phyloP scores from a whole-genome alignment of 371 early-diverging fungal species.

The Sanchytrium tribonematis region DNA sequence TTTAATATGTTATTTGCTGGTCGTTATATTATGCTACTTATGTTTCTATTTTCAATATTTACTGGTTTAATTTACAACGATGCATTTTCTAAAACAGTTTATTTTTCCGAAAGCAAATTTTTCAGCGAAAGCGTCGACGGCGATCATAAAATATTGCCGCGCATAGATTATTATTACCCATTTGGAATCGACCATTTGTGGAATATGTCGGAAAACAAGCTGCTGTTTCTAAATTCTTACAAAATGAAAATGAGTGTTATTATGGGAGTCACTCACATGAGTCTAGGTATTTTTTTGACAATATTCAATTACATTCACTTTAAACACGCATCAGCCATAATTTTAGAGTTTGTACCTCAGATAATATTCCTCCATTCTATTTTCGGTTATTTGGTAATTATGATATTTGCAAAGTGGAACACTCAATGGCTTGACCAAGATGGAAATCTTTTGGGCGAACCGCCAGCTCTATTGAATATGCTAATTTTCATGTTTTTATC shows the following conservation, averaged over 20 bases:
- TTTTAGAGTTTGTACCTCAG: slow-evolving; percentile 77
- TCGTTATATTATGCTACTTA: slow-evolving; percentile 84
- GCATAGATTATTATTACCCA: slow-evolving; percentile 13
- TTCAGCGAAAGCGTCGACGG: not conserved
- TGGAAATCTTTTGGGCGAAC: slow-evolving; percentile 31
- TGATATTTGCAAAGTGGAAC: slow-evolving; percentile 93
- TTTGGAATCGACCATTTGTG: slow-evolving; percentile 54
- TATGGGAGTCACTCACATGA: slow-evolving; percentile 93
- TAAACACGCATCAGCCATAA: slow-evolving; percentile 45
- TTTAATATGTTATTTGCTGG: slow-evolving; percentile 73
- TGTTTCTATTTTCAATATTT: slow-evolving; percentile 87
- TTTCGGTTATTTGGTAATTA: slow-evolving; percentile 79
- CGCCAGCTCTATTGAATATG: slow-evolving; percentile 87
- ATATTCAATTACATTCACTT: slow-evolving; percentile 73
- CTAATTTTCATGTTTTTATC: slow-evolving; percentile 95
- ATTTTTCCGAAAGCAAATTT: slow-evolving; percentile 22
- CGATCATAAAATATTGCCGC: not conserved
- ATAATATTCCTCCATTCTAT: slow-evolving; percentile 67
- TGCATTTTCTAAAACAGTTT: slow-evolving; percentile 59
- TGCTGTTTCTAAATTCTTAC: slow-evolving; percentile 91
- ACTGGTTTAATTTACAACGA: slow-evolving; percentile 97
- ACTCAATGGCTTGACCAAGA: slow-evolving; percentile 52
- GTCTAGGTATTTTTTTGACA: slow-evolving; percentile 69
- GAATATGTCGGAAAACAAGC: slow-evolving; percentile 72
- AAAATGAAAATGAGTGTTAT: slow-evolving; percentile 99